These are phyloP conservation scores for Cucurbita moschata DNA, from an alignment of 306 rosid species.

Conservation along the genomic window DNA sequence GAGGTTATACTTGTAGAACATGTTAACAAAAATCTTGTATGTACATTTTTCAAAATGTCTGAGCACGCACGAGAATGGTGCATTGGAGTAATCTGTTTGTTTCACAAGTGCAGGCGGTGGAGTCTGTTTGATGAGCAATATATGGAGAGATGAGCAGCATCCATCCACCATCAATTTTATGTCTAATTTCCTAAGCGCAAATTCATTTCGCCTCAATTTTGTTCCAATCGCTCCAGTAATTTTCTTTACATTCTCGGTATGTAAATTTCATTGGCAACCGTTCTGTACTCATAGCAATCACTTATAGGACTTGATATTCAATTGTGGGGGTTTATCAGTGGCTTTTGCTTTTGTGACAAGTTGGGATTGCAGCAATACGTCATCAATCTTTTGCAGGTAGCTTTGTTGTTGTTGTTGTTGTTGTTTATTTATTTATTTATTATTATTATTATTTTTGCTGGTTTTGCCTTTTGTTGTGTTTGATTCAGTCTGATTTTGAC, in stretches of 20 bases:
- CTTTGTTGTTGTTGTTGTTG: neutral
- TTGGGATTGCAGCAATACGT: constrained; percentile 34
- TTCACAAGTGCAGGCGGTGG: constrained; percentile 21
- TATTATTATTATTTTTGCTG: neutral
- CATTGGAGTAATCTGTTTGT: neutral
- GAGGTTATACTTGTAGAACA: neutral
- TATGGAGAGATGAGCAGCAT: constrained; percentile 69
- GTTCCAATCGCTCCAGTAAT: constrained; percentile 63
- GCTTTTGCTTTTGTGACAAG: constrained; percentile 66
- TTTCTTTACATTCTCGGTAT: neutral
- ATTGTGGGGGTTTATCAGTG: constrained; percentile 77
- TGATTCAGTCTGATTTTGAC: constrained; percentile 13
- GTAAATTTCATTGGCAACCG: neutral
- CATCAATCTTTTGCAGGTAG: constrained; percentile 50
- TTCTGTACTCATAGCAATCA: neutral
- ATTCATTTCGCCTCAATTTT: constrained; percentile 57
- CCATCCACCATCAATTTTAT: constrained; percentile 57
- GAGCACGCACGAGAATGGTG: neutral
- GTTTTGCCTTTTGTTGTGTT: neutral
- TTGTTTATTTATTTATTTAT: too few relatives aligned
- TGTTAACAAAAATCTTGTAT: neutral
- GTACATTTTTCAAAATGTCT: neutral
- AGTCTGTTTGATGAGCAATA: constrained; percentile 69
- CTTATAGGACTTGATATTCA: constrained; percentile 80
- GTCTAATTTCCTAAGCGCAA: constrained; percentile 50